Evolutionary conservation across 306 rosid genomes (phyloP).

Genomic region (Trifolium repens): DNA sequence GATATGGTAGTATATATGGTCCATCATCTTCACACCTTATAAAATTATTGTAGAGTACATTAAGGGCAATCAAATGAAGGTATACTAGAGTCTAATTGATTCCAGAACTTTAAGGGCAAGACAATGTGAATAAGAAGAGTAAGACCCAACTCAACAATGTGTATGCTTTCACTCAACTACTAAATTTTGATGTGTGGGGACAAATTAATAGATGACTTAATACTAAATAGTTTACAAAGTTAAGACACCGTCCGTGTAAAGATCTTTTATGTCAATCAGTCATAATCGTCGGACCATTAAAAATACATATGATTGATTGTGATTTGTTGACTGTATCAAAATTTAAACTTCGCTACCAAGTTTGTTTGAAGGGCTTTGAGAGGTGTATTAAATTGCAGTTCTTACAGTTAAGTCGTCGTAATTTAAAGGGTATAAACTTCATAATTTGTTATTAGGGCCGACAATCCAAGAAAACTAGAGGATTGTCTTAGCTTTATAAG

Average conservation of each 20-base stretch:
- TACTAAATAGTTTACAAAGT: not conserved
- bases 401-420: too few relatives aligned
- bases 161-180: not conserved
- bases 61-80: not conserved
- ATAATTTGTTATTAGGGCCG: too few relatives aligned
- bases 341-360: too few relatives aligned
- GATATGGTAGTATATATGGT: constrained; percentile 52
- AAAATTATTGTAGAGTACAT: constrained; percentile 11
- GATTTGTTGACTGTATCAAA: too few relatives aligned
- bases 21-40: constrained; percentile 69
- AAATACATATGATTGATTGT: too few relatives aligned
- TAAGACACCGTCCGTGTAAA: not conserved
- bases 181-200: not conserved
- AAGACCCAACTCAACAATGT: not conserved
- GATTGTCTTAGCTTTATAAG: not conserved
- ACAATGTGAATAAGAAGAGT: not conserved
- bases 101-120: too few relatives aligned
- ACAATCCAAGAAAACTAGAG: not conserved
- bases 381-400: too few relatives aligned
- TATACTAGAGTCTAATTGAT: not conserved
- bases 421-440: too few relatives aligned
- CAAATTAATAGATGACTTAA: too few relatives aligned
- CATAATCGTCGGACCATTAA: not conserved
- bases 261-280: not conserved
- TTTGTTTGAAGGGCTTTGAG: too few relatives aligned